Conservation (phyloP, 768 basidiomycete species). For the Amylocystis lapponica region DNA sequence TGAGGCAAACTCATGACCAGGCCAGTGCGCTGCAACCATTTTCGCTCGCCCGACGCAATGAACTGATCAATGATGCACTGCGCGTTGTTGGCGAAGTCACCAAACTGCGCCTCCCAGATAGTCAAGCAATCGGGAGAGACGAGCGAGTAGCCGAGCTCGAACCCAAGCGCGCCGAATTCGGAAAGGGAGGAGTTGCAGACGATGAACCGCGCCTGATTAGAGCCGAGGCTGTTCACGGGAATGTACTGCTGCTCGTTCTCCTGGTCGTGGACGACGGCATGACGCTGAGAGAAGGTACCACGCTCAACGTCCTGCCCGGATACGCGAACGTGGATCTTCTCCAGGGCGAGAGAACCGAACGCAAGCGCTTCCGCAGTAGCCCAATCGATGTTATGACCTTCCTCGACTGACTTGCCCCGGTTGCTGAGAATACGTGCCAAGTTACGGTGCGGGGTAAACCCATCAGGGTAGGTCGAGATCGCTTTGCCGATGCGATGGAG, state of each 20-base stretch:
- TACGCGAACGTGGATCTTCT: constrained; percentile 90
- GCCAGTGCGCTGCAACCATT: constrained; percentile 94
- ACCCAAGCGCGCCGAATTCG: constrained; percentile 91
- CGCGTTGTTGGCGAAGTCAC: constrained; percentile 97
- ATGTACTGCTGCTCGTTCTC: constrained; percentile 85
- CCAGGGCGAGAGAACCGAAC: constrained; percentile 87
- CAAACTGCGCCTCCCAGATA: constrained; percentile 99
- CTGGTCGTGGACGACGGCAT: constrained; percentile 96
- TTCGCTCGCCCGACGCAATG: constrained; percentile 94
- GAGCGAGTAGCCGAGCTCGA: constrained; percentile 97
- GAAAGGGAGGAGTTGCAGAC: constrained; percentile 97
- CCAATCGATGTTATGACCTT: constrained; percentile 94
- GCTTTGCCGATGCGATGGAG: constrained; percentile 83
- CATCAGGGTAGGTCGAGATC: constrained; percentile 79
- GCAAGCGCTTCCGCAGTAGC: constrained; percentile 97
- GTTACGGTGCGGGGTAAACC: constrained; percentile 88
- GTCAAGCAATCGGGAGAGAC: constrained; percentile 91
- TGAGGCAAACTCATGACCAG: constrained; percentile 87
- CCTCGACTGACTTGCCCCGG: constrained; percentile 87
- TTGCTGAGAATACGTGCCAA: constrained; percentile 85
- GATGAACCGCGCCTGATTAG: constrained; percentile 87
- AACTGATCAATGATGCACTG: constrained; percentile 99
- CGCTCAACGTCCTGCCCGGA: constrained; percentile 99
- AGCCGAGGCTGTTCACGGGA: constrained; percentile 83
- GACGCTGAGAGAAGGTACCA: constrained; percentile 97